Conservation (phyloP, 2,329 filamentous ascomycete species). For the Colletotrichum incanum region DNA sequence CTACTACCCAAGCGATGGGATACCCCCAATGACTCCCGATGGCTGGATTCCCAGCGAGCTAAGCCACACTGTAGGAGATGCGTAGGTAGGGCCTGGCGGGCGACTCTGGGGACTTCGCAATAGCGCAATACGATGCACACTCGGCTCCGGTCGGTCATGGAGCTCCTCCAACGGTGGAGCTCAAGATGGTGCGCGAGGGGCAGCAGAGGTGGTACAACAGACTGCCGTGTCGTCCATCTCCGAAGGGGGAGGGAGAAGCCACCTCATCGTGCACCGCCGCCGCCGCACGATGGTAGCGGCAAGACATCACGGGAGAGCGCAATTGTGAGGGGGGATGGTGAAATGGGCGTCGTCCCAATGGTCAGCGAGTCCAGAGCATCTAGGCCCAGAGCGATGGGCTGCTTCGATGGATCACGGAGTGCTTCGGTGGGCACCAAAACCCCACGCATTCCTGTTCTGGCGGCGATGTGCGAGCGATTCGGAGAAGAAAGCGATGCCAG, state of each 20-base stretch:
- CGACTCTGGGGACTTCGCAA: constrained; percentile 9
- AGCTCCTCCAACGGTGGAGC: constrained; percentile 23
- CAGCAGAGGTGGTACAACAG: constrained; percentile 4
- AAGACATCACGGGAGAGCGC: constrained; percentile 19
- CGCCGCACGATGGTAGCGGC: constrained; percentile 33
- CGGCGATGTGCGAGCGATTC: constrained; percentile 13
- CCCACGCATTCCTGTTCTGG: constrained; percentile 28
- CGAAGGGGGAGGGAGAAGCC: constrained; percentile 20
- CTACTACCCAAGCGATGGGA: no score
- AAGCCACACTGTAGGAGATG: constrained; percentile 5
- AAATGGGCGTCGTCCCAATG: constrained; percentile 29
- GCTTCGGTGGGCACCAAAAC: neutral
- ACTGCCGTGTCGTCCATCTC: constrained; percentile 9
- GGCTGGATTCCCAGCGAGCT: constrained; percentile 27
- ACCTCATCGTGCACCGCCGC: constrained; percentile 31
- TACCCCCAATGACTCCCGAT: neutral
- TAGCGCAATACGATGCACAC: constrained; percentile 2
- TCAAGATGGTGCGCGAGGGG: neutral
- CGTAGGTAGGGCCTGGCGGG: neutral
- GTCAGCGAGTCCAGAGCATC: constrained; percentile 25
- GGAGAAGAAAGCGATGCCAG: constrained; percentile 1
- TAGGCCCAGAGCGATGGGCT: neutral
- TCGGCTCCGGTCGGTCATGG: neutral
- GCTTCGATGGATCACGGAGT: constrained; percentile 8
- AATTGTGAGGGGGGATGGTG: constrained; percentile 33